Conservation (phyloP, 192 early-diverging fungal species). For the Backusella luteola region DNA sequence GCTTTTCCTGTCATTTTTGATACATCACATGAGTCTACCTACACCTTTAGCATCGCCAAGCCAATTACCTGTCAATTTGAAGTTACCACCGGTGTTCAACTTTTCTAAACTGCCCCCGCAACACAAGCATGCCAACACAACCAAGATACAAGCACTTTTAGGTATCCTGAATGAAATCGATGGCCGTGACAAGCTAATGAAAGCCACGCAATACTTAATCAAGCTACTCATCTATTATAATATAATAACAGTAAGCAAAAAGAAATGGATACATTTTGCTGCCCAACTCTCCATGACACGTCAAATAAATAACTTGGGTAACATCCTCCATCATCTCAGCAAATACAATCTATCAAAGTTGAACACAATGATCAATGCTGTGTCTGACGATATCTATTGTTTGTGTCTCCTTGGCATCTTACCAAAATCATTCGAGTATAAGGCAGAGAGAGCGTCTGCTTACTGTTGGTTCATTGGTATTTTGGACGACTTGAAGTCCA, state of each 20-base stretch:
- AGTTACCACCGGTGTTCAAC: not conserved
- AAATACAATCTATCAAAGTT: slow-evolving; percentile 61
- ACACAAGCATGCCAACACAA: not conserved
- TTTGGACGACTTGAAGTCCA: slow-evolving; percentile 59
- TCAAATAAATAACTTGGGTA: slow-evolving; percentile 67
- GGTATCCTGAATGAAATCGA: slow-evolving; percentile 69
- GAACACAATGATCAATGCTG: slow-evolving; percentile 48
- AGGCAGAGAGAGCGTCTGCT: slow-evolving; percentile 57
- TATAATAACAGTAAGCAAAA: slow-evolving; percentile 16
- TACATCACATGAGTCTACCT: not conserved
- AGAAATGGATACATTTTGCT: slow-evolving; percentile 45
- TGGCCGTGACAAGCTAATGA: slow-evolving; percentile 83
- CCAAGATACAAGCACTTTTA: slow-evolving; percentile 40
- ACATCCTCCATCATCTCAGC: slow-evolving; percentile 26
- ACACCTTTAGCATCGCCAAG: not conserved
- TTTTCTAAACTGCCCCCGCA: not conserved
- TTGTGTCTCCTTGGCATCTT: slow-evolving; percentile 65
- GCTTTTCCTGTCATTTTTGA: not conserved
- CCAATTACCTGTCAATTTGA: not conserved
- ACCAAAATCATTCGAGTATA: slow-evolving; percentile 45
- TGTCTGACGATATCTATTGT: slow-evolving; percentile 73
- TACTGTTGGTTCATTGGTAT: slow-evolving; percentile 70
- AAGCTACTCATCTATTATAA: slow-evolving; percentile 61
- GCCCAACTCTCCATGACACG: slow-evolving; percentile 71
- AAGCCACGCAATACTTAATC: slow-evolving; percentile 68